Percentiles rank a stretch among this genome's conserved stretches.
Evolutionary conservation across 2,329 filamentous ascomycete genomes (phyloP).

Genomic region (Cordyceps fumosorosea): DNA sequence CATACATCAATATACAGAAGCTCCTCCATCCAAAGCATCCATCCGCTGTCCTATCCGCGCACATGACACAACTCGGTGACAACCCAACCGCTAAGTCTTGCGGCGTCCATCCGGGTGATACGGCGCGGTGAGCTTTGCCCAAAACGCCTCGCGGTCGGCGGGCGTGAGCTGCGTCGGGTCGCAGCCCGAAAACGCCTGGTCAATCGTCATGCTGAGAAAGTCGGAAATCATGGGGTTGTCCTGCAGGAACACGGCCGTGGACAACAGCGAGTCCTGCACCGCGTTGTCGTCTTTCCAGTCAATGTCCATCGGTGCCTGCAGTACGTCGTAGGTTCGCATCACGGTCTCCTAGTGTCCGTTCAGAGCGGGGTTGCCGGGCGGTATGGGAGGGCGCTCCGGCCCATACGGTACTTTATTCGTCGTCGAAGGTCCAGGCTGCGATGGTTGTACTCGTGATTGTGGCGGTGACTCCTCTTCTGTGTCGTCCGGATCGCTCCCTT

Average conservation of each 20-base stretch:
- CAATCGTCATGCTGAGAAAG: not conserved
- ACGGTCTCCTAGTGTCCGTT: constrained; percentile 38
- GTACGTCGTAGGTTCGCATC: constrained; percentile 9
- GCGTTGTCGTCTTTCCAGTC: not conserved
- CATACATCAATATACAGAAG: constrained; percentile 14
- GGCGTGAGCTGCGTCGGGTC: not conserved
- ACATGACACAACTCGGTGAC: too few species aligned
- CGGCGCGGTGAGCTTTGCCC: not conserved
- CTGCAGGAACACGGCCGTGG: not conserved
- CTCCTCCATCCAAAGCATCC: not conserved
- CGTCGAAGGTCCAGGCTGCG: constrained; percentile 25
- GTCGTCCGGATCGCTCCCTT: constrained; percentile 54
- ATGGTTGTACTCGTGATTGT: constrained; percentile 22
- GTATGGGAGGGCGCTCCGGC: constrained; percentile 40
- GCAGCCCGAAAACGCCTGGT: not conserved
- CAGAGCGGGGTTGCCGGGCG: constrained; percentile 26
- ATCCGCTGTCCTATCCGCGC: not conserved
- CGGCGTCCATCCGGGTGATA: not conserved
- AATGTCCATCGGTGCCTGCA: not conserved
- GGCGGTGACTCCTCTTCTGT: constrained; percentile 41
- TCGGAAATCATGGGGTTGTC: not conserved
- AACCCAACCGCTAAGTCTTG: not conserved
- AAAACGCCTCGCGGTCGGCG: not conserved
- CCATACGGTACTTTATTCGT: constrained; percentile 34
- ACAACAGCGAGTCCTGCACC: not conserved